Base-by-base conservation (phyloP, 2,329 filamentous ascomycete species). In the Aspergillus puulaauensis region DNA sequence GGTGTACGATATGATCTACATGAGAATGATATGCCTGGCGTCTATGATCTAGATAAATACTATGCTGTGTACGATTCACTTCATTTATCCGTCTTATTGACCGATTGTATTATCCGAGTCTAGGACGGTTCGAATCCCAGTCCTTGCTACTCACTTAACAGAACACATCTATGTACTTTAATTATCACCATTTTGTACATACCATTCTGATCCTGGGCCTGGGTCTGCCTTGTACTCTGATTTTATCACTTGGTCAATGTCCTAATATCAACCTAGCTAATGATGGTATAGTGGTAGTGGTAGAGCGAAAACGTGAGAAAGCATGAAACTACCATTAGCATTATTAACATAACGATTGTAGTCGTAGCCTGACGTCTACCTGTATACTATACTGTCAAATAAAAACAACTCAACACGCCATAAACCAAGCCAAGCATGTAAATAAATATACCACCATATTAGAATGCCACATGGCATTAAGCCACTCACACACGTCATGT, bases 301-400 rank as follows among this genome's bases (percentile, higher is more conserved):
- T 14, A 5, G 43, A 45, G 17, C 24, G 23, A 52, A 8, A 33
- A 15, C 7, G 9, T 15, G 35, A 23, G 23, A 24, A 15, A 37
- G 24, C 14, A 33, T 8, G 27, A 40, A 7, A 9, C 41, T 53
- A 19, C 31, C 31, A 46, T 46, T 46, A 53, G n/a, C 31, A 53
- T 53, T 46, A 53, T 14, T 17, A 21, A 43, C 39, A 3, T 56
- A 17, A 52, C 31, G 21, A 52, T 53, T 31, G 35, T 49, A 45
- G 49, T 47, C 33, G 37, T 47, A 56, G n/a, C 50, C 43, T 24
- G 33, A 14, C 43, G 44, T 37, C 41, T 35, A 27, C 41, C 40
- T 35, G 39, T 53, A 53, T 53, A 53, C 31, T n/a, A 15, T 53
- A 53, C 31, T n/a, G 9, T 53, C 41, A 53, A 53, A 8, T 31